phyloP scores from a whole-genome alignment of 108 stramenopile genomes.

The Parmales sp. region DNA sequence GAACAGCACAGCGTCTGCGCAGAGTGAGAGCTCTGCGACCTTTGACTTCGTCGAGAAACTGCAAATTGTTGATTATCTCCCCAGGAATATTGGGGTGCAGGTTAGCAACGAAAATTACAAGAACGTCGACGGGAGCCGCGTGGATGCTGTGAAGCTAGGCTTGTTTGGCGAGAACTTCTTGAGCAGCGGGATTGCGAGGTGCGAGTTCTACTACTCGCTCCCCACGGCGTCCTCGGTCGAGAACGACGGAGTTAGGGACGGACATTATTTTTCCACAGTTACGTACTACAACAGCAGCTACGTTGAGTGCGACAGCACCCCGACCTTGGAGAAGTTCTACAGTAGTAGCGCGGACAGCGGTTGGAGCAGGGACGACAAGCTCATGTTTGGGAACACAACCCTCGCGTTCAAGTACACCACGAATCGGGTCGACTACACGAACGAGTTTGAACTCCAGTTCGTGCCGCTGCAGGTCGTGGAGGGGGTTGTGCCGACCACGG shows the following conservation, averaged over 20 bases:
- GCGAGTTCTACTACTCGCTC: not conserved
- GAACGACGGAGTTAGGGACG: too few relatives aligned
- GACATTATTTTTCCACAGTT: too few relatives aligned
- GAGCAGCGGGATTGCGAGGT: not conserved
- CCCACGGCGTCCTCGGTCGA: too few relatives aligned
- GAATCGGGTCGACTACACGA: not conserved
- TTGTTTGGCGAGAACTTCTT: not conserved
- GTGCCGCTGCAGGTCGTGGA: not conserved
- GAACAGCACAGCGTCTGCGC: not conserved
- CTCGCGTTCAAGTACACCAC: not conserved
- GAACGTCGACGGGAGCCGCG: not conserved
- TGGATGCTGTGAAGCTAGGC: not conserved
- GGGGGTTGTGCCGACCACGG: not conserved
- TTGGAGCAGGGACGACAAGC: not conserved
- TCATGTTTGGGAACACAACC: not conserved
- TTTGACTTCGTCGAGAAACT: not conserved
- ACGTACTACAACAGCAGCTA: conserved; percentile 1
- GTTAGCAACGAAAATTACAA: too few relatives aligned
- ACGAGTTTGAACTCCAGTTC: not conserved
- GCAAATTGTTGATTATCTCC: not conserved
- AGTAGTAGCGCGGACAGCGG: not conserved
- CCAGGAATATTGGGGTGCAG: not conserved
- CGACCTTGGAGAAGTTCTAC: not conserved
- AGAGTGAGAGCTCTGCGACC: not conserved
- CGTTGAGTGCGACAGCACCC: not conserved